Percentiles rank a stretch among this genome's conserved stretches.
phyloP scores from a whole-genome alignment of 2,329 filamentous ascomycete species.

The Arthrocladium fulminans region DNA sequence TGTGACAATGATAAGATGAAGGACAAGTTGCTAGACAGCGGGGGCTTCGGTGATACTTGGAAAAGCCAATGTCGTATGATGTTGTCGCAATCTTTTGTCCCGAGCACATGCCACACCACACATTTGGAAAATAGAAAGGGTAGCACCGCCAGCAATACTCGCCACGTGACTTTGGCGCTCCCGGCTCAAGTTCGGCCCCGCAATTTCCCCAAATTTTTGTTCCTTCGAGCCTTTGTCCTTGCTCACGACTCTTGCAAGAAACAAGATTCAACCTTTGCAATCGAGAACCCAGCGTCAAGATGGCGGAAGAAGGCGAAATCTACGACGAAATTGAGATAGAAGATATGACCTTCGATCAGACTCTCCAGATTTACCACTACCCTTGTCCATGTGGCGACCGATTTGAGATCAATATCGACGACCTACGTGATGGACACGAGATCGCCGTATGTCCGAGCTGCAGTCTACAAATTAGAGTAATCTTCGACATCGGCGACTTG shows the following conservation, averaged over 20 bases:
- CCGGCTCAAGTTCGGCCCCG: background rate
- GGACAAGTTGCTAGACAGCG: background rate
- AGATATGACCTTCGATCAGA: constrained; percentile 85
- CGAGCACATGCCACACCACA: background rate
- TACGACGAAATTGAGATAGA: constrained; percentile 99
- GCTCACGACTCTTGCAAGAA: background rate
- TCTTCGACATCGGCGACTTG: constrained; percentile 68
- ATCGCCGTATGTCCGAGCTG: constrained; percentile 97
- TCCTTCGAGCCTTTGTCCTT: background rate
- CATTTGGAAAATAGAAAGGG: background rate
- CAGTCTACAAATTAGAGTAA: constrained; percentile 90
- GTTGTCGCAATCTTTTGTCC: background rate
- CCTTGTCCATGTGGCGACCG: constrained; percentile 95
- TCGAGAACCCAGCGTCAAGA: too few relatives aligned
- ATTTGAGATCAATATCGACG: constrained; percentile 80
- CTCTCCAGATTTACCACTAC: constrained; percentile 83
- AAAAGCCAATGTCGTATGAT: background rate
- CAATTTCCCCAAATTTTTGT: background rate
- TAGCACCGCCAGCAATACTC: background rate
- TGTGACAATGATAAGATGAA: background rate
- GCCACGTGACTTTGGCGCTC: background rate
- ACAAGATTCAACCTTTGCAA: too few relatives aligned
- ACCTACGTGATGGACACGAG: constrained; percentile 80
- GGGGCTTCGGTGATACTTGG: background rate
- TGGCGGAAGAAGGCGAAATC: constrained; percentile 55